Base-by-base conservation (phyloP, 371 early-diverging fungal genomes). In the Rhizopus microsporus region DNA sequence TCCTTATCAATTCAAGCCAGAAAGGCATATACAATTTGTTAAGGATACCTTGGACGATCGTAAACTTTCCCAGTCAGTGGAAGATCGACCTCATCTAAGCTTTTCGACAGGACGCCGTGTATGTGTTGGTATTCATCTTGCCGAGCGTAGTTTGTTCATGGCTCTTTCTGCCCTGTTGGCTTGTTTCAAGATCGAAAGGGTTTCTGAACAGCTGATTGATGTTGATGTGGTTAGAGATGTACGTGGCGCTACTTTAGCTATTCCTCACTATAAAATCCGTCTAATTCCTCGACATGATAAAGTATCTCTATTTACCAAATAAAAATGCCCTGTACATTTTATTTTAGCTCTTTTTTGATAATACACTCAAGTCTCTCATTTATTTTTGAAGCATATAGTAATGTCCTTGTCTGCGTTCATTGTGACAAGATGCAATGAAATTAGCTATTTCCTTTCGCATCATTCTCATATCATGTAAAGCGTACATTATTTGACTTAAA, bases 61-160 rank as follows among this genome's bases (percentile, higher is more conserved):
- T 7, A 50, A 42, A 7, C 56, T 60, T 17, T 63, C 42, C n/a
- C 73, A 72, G 35, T 56, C 63, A 17, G 51, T 67, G 1, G 61
- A 72, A 17, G 74, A 77, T 15, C 66, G 71, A 0, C 78, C 81
- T 0, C 78, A 78, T 48, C 50, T 78, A 9, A 63, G 72, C 3
- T 76, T 82, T 51, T 75, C 73, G 2, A 72, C 74, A 3, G 82
- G 82, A 2, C 74, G 82, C 5, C 69, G 82, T 39, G 71, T 69
- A 3, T 82, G 82, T 59, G 77, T 78, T 1, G 82, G 82, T 7
- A 71, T 79, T 40, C 78, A 79, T 53, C 51, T 82, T 5, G 82
- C 82, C 12, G 78, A 79, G 54, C 63, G 80, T 5, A 76, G 50
- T 45, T 6, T 82, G 40, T 82, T 68, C 47, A 67, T 74, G 65